Base-by-base conservation (phyloP, 1,139 yeast species). In the Taphrina confusa region DNA sequence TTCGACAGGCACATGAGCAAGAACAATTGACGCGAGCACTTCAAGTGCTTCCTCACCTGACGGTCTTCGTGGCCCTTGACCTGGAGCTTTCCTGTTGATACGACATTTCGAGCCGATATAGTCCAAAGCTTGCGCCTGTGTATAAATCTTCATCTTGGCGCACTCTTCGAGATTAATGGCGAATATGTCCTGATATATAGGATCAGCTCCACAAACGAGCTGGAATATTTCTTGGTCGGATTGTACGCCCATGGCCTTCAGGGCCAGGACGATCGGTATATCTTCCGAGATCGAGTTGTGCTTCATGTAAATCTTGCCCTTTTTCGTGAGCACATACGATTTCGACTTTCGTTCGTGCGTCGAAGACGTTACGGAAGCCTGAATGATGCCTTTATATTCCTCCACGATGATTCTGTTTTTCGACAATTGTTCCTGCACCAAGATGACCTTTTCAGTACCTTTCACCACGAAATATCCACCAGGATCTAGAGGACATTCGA, bases 391-490 rank as follows among this genome's bases (percentile, higher is more conserved):
- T 74, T 94, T 94, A 73, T 90, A 89, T 0, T 96, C 92, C 73
- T 92, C 99, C 11, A 92, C 98, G 70, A 92, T 90, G 70, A 92
- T 94, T 81, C 99, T 88, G 75, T 92, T 92, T 74, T 92, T 92
- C 58, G 96, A 86, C 71, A 92, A 78, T 76, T 92, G 99, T 74
- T 92, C 99, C 74, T 92, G 99, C 50, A 92, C 95, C 67, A 92
- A 80, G 65, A 92, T 94, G 51, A 92, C 99, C 72, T 92, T 92
- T 72, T 92, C 99, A 0, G 98, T 92, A 72, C 99, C 99, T 71
- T 92, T 92, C 50, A 92, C 97, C 68, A 92, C 86, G 68, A 92
- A 92, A 70, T 92, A 92, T 67, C 99, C 99, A 74, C 99, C 99
- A 3, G 98, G 98, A 73, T 92, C 98, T 58, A 92, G 77, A 0